These are phyloP conservation scores for Trichoderma atroviride DNA, from an alignment of 2,329 filamentous ascomycete species.

Conservation along the genomic window DNA sequence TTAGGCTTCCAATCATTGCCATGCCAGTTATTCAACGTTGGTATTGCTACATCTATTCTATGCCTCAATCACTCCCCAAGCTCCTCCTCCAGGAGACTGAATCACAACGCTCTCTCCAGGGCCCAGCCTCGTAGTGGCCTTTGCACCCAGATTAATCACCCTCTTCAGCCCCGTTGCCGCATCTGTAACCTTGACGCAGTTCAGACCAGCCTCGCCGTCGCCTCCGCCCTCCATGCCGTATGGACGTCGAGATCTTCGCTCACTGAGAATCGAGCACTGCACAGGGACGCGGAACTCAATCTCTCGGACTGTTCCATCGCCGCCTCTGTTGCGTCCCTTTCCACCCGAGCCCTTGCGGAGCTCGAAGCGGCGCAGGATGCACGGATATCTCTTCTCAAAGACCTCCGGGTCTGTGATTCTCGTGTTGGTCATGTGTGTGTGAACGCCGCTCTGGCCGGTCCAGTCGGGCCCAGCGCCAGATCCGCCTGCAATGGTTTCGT, in stretches of 20 bases:
- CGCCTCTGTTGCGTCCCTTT: conserved; percentile 68
- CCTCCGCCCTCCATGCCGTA: conserved; percentile 75
- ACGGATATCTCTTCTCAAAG: conserved; percentile 74
- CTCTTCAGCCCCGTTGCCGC: conserved; percentile 33
- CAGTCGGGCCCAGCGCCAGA: conserved; percentile 72
- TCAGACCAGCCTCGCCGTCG: conserved; percentile 68
- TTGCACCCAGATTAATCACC: conserved; percentile 60
- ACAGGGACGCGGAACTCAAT: conserved; percentile 81
- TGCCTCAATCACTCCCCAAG: conserved; percentile 50
- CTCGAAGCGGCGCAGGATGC: conserved; percentile 67
- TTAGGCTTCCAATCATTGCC: not conserved
- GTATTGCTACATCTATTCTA: not conserved
- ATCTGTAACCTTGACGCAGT: conserved; percentile 41
- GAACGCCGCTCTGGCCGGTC: conserved; percentile 75
- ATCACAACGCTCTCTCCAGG: conserved; percentile 63
- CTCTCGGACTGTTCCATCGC: conserved; percentile 75
- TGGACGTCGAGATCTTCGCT: conserved; percentile 71
- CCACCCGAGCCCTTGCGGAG: conserved; percentile 58
- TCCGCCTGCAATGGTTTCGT: conserved; percentile 82
- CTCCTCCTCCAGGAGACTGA: conserved; percentile 64
- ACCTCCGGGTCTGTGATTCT: conserved; percentile 80
- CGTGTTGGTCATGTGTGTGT: conserved; percentile 86
- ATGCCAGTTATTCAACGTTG: not conserved
- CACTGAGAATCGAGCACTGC: conserved; percentile 77
- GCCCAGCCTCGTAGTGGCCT: conserved; percentile 61